phyloP scores from a whole-genome alignment of 352 stramenopile species.

The Phytopythium delawarense region DNA sequence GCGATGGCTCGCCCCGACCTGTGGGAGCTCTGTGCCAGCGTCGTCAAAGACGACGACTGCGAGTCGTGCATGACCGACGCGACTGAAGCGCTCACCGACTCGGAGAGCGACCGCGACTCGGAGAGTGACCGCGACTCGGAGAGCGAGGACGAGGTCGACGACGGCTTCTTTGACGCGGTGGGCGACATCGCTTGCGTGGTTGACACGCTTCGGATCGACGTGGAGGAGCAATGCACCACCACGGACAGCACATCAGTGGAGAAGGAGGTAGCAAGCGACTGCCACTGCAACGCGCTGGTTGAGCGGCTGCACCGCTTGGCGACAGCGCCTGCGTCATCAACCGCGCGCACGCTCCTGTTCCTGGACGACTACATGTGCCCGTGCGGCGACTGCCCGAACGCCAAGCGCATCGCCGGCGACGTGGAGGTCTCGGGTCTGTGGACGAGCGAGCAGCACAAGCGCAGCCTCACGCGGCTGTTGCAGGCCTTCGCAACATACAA shows the following conservation, averaged over 20 bases:
- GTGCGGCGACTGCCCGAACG: slow-evolving; percentile 59
- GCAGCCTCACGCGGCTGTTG: slow-evolving; percentile 44
- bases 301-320: slow-evolving; percentile 22
- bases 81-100: slow-evolving; percentile 43
- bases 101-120: slow-evolving; percentile 18
- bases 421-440: slow-evolving; percentile 29
- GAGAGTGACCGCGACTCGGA: slow-evolving; percentile 20
- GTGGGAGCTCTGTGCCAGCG: slow-evolving; percentile 9
- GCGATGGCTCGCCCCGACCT: slow-evolving; percentile 6
- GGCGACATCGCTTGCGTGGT: slow-evolving; percentile 2
- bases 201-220: background rate
- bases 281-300: slow-evolving; percentile 24
- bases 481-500: slow-evolving; percentile 76
- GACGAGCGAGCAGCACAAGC: slow-evolving; percentile 20
- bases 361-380: slow-evolving; percentile 62
- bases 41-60: slow-evolving; percentile 21
- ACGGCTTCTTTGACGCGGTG: slow-evolving; percentile 20
- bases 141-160: slow-evolving; percentile 16
- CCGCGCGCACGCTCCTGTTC: slow-evolving; percentile 16
- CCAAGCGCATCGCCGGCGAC: slow-evolving; percentile 44
- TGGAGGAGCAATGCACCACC: slow-evolving; percentile 3
- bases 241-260: slow-evolving; percentile 5
- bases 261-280: slow-evolving; percentile 11
- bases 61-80: slow-evolving; percentile 43
- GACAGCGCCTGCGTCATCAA: slow-evolving; percentile 15